Conservation (phyloP, 371 early-diverging fungal species). For the Fennellomyces sp. region DNA sequence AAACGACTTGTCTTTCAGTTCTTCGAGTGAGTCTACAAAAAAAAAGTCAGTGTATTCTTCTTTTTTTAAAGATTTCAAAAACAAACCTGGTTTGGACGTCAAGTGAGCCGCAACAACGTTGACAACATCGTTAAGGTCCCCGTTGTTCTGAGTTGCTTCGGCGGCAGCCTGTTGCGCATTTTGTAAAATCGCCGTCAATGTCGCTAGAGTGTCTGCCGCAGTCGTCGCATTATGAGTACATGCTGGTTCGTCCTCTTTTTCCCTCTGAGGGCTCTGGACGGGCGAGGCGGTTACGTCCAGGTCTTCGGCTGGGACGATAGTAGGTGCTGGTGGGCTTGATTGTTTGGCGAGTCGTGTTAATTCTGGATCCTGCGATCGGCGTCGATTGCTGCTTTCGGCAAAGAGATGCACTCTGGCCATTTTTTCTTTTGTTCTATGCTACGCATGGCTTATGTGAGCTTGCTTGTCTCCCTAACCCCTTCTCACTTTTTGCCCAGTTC, state of each 20-base stretch:
- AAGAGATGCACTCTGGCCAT: slow-evolving; percentile 16
- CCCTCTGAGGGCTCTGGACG: not conserved
- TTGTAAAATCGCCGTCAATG: slow-evolving; percentile 17
- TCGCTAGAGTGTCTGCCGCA: slow-evolving; percentile 3
- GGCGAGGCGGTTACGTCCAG: not conserved
- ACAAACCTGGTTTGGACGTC: slow-evolving; percentile 35
- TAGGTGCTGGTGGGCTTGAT: not conserved
- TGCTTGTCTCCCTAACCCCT: not conserved
- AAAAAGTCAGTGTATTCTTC: not conserved
- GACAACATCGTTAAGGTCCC: slow-evolving; percentile 34
- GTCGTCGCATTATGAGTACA: not conserved
- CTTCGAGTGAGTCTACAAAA: slow-evolving; percentile 7
- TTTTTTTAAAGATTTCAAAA: not conserved
- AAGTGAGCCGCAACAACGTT: slow-evolving; percentile 44
- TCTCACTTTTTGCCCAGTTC: too few species aligned
- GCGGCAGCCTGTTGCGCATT: slow-evolving; percentile 9
- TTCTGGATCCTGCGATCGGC: slow-evolving; percentile 1
- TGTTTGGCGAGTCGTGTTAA: not conserved
- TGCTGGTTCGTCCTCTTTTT: not conserved
- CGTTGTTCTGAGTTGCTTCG: slow-evolving; percentile 10
- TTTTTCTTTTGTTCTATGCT: not conserved
- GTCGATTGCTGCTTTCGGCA: slow-evolving; percentile 3
- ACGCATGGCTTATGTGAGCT: not conserved
- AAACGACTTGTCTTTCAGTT: slow-evolving; percentile 1
- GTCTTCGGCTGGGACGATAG: not conserved